These are phyloP conservation scores for Strobilomyces confusus DNA, from an alignment of 768 basidiomycete genomes.

Conservation along the genomic window DNA sequence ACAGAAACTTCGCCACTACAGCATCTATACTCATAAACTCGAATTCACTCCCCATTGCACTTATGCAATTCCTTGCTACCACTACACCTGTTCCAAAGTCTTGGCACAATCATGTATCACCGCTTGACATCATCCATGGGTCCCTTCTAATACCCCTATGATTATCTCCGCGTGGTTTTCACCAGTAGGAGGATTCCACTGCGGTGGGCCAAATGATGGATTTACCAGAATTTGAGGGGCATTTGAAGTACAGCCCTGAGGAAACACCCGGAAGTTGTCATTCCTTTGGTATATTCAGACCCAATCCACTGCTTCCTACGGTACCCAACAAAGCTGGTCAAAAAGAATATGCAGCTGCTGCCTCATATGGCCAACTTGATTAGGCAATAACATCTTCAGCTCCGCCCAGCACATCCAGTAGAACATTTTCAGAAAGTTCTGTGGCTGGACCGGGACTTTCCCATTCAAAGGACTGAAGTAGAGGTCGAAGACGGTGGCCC, in stretches of 20 bases:
- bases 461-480: background rate
- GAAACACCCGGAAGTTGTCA: background rate
- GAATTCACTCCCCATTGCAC: slow-evolving; percentile 90
- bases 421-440: background rate
- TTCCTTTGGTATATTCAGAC: background rate
- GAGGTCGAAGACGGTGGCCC: background rate
- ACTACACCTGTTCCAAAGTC: slow-evolving; percentile 74
- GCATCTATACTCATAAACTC: slow-evolving; percentile 92
- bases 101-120: too few relatives aligned
- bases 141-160: too few relatives aligned
- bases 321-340: slow-evolving; percentile 2
- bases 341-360: background rate
- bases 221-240: slow-evolving; percentile 1
- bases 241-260: background rate
- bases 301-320: background rate
- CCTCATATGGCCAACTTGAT: background rate
- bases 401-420: slow-evolving; percentile 6
- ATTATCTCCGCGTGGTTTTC: background rate
- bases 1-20: slow-evolving; percentile 73
- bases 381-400: background rate
- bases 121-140: slow-evolving; percentile 76
- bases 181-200: background rate
- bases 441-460: background rate
- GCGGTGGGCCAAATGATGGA: background rate
- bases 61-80: slow-evolving; percentile 88